These are phyloP conservation scores for Pleurotus citrinopileatus DNA, from an alignment of 768 basidiomycete genomes.

Conservation along the genomic window DNA sequence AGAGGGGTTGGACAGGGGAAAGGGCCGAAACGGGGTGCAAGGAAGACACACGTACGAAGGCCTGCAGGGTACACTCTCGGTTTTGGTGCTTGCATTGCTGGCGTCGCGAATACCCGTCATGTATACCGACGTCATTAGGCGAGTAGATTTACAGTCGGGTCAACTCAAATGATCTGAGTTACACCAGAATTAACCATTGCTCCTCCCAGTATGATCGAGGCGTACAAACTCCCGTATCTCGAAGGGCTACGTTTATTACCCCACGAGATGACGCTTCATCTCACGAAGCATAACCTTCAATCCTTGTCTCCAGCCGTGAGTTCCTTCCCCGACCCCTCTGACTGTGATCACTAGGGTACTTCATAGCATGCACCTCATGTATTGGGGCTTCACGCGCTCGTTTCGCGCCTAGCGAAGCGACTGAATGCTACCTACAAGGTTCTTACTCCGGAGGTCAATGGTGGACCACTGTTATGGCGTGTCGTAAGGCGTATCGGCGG, in stretches of 20 bases:
- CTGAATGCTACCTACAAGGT: conserved; percentile 55
- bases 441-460: conserved; percentile 70
- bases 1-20: conserved; percentile 14
- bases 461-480: conserved; percentile 77
- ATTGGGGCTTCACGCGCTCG: conserved; percentile 52
- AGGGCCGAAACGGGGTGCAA: conserved; percentile 9
- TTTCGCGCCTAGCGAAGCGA: conserved; percentile 59
- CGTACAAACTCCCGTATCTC: conserved; percentile 77
- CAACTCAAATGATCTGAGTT: background rate
- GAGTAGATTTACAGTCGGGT: conserved; percentile 20
- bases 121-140: conserved; percentile 76
- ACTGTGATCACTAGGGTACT: background rate
- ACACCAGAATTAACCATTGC: conserved; percentile 9
- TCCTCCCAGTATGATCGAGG: conserved; percentile 62
- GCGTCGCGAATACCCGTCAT: conserved; percentile 72
- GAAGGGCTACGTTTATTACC: conserved; percentile 68
- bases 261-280: conserved; percentile 55
- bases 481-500: conserved; percentile 64
- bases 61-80: conserved; percentile 51
- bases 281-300: conserved; percentile 66
- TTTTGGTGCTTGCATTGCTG: conserved; percentile 79
- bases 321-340: conserved; percentile 13
- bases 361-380: conserved; percentile 64
- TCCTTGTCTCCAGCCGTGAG: conserved; percentile 73
- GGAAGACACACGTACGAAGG: conserved; percentile 30